These are phyloP conservation scores for Calonectria ilicicola DNA, from an alignment of 2,329 filamentous ascomycete species.

Conservation along the genomic window DNA sequence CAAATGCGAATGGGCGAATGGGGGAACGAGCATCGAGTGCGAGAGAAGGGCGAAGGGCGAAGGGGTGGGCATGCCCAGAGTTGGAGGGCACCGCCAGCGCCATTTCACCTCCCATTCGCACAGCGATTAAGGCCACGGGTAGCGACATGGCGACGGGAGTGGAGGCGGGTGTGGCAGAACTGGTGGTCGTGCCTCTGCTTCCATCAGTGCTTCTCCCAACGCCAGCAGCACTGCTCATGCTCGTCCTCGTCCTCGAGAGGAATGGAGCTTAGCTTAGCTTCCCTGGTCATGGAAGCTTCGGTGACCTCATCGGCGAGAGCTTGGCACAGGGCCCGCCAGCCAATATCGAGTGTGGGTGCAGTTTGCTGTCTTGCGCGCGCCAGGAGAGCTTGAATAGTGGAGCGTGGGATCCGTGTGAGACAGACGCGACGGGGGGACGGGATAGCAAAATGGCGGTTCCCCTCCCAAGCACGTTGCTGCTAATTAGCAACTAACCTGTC, in stretches of 20 bases:
- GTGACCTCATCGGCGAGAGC: slow-evolving; percentile 20
- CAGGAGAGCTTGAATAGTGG: slow-evolving; percentile 20
- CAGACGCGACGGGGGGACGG: background rate
- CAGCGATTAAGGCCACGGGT: slow-evolving; percentile 31
- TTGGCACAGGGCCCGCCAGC: background rate
- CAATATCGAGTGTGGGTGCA: slow-evolving; percentile 8
- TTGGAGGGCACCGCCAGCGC: slow-evolving; percentile 12
- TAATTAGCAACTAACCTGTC: slow-evolving; percentile 10
- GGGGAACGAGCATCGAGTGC: background rate
- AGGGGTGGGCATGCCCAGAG: background rate
- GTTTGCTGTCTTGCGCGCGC: background rate
- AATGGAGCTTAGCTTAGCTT: slow-evolving; percentile 4
- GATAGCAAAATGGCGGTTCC: slow-evolving; percentile 2
- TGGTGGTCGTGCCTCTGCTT: background rate
- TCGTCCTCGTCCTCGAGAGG: slow-evolving; percentile 2
- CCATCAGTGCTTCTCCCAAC: background rate
- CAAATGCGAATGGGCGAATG: slow-evolving; percentile 4
- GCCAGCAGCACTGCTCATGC: background rate
- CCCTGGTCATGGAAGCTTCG: background rate
- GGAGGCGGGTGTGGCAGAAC: slow-evolving; percentile 33
- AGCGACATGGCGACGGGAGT: slow-evolving; percentile 30
- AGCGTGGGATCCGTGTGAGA: background rate
- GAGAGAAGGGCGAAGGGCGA: background rate
- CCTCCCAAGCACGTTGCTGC: background rate
- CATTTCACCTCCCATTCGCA: slow-evolving; percentile 11